Conservation (phyloP, 1,139 yeast genomes). For the Hyphopichia buzzinii region DNA sequence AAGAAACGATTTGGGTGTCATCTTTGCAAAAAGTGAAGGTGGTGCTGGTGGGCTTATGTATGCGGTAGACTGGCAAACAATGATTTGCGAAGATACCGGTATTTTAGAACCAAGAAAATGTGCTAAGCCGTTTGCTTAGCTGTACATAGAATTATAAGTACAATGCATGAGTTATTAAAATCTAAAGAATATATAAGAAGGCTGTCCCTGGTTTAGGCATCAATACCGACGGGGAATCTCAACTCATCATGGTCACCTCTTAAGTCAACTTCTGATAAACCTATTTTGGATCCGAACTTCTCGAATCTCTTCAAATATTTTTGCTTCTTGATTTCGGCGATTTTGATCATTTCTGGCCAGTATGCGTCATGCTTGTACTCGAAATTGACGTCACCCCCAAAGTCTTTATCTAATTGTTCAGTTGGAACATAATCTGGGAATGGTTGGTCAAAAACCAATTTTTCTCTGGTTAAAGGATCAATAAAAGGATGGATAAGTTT, state of each 20-base stretch:
- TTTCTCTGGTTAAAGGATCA: slow-evolving; percentile 50
- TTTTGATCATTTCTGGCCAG: slow-evolving; percentile 43
- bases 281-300: slow-evolving; percentile 38
- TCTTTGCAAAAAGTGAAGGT: slow-evolving; percentile 71
- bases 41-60: slow-evolving; percentile 81
- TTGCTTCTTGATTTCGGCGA: slow-evolving; percentile 36
- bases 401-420: slow-evolving; percentile 47
- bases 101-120: slow-evolving; percentile 79
- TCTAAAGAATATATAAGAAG: not conserved
- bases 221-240: slow-evolving; percentile 29
- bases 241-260: slow-evolving; percentile 54
- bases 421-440: slow-evolving; percentile 45
- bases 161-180: not conserved
- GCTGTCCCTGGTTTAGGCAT: too few species aligned
- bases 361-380: slow-evolving; percentile 43
- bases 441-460: slow-evolving; percentile 49
- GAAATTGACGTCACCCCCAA: slow-evolving; percentile 42
- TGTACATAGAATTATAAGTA: too few species aligned
- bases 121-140: slow-evolving; percentile 70
- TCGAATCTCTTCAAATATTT: slow-evolving; percentile 38
- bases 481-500: slow-evolving; percentile 49
- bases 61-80: slow-evolving; percentile 94
- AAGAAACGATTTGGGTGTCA: slow-evolving; percentile 87
- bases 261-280: slow-evolving; percentile 67
- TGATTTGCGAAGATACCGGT: slow-evolving; percentile 79